These are phyloP conservation scores for Bryopsis sp. DNA, from an alignment of 139 green algal species.

Conservation along the genomic window DNA sequence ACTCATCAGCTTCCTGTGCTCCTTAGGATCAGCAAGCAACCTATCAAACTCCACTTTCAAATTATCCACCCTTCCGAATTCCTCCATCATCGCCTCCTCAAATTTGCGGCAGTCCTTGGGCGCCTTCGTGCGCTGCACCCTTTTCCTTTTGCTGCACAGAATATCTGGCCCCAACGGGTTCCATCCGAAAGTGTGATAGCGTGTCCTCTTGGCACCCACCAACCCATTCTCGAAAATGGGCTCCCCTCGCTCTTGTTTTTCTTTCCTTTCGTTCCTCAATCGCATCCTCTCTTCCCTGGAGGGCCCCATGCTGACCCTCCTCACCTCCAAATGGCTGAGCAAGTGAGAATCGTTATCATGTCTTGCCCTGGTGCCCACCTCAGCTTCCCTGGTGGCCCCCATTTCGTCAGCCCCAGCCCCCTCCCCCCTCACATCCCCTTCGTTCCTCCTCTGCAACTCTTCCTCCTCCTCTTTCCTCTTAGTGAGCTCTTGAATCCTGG, in stretches of 20 bases:
- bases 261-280: slow-evolving; percentile 3
- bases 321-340: background rate
- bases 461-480: slow-evolving; percentile 41
- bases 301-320: background rate
- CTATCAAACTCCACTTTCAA: slow-evolving; percentile 13
- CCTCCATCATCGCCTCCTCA: background rate
- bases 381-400: background rate
- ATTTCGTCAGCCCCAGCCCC: slow-evolving; percentile 12
- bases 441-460: slow-evolving; percentile 17
- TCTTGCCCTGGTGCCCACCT: background rate
- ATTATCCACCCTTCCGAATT: slow-evolving; percentile 5
- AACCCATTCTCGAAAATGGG: slow-evolving; percentile 16
- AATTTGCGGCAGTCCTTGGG: background rate
- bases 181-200: too few relatives aligned
- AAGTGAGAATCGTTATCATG: background rate
- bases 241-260: background rate
- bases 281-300: slow-evolving; percentile 25
- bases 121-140: background rate
- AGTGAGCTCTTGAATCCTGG: slow-evolving; percentile 26
- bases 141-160: background rate
- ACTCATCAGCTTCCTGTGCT: background rate
- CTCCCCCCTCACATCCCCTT: slow-evolving; percentile 18
- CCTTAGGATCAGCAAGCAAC: too few relatives aligned
- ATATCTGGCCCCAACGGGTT: background rate
- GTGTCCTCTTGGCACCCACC: background rate